phyloP scores from a whole-genome alignment of 2,329 filamentous ascomycete species.

The Colletotrichum melonis region DNA sequence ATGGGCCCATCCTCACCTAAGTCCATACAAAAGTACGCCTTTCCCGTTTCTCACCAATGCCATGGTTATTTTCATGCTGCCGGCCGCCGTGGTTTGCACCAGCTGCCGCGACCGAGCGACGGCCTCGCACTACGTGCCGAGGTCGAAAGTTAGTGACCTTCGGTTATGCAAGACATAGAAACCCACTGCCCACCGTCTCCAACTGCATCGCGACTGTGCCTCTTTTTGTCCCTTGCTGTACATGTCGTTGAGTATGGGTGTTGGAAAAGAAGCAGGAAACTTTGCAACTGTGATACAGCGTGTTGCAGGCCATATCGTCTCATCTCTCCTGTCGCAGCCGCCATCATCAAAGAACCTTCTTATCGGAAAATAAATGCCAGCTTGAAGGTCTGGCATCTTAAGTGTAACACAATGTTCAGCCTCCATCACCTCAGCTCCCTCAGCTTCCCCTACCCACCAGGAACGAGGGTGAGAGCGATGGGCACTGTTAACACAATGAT shows the following conservation, averaged over 20 bases:
- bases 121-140: not conserved
- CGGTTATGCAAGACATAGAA: conserved; percentile 17
- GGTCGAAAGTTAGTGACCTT: not conserved
- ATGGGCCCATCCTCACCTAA: not conserved
- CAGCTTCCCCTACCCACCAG: not conserved
- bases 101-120: not conserved
- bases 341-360: not conserved
- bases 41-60: not conserved
- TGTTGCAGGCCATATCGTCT: not conserved
- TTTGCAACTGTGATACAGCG: not conserved
- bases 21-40: not conserved
- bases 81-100: not conserved
- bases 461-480: not conserved
- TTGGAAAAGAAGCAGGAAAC: not conserved
- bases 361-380: not conserved
- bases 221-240: not conserved
- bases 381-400: not conserved
- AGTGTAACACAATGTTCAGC: not conserved
- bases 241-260: not conserved
- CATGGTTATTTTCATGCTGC: not conserved
- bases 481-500: conserved; percentile 16
- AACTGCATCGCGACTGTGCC: not conserved
- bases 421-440: not conserved
- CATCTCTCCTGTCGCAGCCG: not conserved
- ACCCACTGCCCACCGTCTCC: not conserved